Base-by-base conservation (phyloP, 2,329 filamentous ascomycete species). In the Arthrobotrys iridis region DNA sequence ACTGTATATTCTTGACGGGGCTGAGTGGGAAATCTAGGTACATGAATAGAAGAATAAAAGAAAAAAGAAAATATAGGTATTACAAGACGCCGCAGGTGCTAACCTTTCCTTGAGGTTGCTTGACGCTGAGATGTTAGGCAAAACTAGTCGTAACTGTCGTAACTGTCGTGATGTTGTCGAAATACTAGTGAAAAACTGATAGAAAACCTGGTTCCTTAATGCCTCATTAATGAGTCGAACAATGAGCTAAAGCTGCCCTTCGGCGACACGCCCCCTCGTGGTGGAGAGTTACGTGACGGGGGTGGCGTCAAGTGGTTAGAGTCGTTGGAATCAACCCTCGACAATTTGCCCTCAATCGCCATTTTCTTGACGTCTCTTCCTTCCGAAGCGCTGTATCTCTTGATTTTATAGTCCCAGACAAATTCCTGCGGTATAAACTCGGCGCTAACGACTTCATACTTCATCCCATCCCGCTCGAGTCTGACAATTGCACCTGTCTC, bases 381-480 rank as follows among this genome's bases (percentile, higher is more conserved):
- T 43, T 66, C 70, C 8, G 24, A 45, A 6, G 43, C 6, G 24
- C 62, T 63, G 20, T 48, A 63, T 57, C 70, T 37, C 46, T 48
- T 63, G 46, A 74, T 55, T 24, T 46, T 66, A 30, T 74, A 74
- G 10, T 74, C 70, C 70, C 70, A 74, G 45, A 67, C 37, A n/a
- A 28, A 40, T 40, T 67, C 62, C 18, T 74, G 70, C 11, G 70
- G 70, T 15, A 74, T 10, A 40, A 67, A 74, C 5, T 64, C 70
- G 3, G 70, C 70, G 5, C 55, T 28, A 5, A 67, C 4, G 11
- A 74, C 30, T 30, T 74, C 63, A 30, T 74, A 74, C 5, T 58
- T 40, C 20, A 26, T 67, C 13, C 52, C 48, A 20, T 74, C 70
- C 18, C 68, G 59, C 18, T 64, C 59, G n/a, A 33, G 26, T 26